These are phyloP conservation scores for Drosera spatulata DNA, from an alignment of 179 eudicot species.

Conservation along the genomic window DNA sequence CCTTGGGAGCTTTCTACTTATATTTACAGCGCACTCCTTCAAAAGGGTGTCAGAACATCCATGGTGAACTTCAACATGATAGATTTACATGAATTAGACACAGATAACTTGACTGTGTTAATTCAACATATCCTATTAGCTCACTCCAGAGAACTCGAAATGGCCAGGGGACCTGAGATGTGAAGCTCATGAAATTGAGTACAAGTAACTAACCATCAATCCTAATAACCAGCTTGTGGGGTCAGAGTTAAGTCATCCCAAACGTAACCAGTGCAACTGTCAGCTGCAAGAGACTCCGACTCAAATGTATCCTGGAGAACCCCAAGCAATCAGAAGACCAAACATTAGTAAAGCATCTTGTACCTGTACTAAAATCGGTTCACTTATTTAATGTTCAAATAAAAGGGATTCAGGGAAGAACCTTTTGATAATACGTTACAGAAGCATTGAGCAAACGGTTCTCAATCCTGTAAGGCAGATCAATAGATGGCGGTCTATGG, in stretches of 20 bases:
- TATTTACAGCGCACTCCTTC: no score
- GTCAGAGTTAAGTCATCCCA: constrained; percentile 93
- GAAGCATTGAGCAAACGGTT: constrained; percentile 58
- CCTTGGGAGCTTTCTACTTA: no score
- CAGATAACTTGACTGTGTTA: background rate
- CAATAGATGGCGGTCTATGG: constrained; percentile 44
- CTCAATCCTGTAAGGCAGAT: constrained; percentile 85
- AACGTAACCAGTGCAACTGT: constrained; percentile 50
- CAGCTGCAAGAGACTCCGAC: constrained; percentile 64
- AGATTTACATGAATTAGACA: background rate
- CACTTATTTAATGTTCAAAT: background rate
- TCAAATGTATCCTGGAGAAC: constrained; percentile 59
- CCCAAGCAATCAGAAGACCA: constrained; percentile 2
- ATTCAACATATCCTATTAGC: background rate
- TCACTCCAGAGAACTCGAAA: background rate
- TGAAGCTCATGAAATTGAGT: constrained; percentile 2
- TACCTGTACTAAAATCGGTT: background rate
- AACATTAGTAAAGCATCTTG: background rate
- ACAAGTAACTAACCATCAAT: constrained; percentile 46
- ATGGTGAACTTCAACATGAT: no score
- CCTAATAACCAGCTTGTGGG: constrained; percentile 75
- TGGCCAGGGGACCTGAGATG: background rate
- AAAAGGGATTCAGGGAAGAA: constrained; percentile 8
- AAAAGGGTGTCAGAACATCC: no score
- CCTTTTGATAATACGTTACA: constrained; percentile 86